Base-by-base conservation (phyloP, 2,329 filamentous ascomycete species). In the Ascosphaera acerosa region DNA sequence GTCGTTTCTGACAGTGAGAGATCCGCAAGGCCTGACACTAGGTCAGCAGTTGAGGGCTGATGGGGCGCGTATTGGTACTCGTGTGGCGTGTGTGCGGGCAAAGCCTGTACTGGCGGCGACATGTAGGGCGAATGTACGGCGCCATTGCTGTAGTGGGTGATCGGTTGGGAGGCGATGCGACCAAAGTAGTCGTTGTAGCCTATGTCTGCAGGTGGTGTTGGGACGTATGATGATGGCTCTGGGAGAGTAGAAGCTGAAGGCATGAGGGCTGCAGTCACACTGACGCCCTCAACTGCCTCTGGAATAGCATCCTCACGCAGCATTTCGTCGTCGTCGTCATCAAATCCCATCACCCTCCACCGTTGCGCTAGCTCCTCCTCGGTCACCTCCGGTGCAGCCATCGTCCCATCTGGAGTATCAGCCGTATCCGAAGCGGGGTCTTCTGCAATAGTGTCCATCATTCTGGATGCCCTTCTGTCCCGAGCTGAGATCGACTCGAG, bases 321-420 rank as follows among this genome's bases (percentile, higher is more conserved):
- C 40, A n/a, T n/a, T n/a, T n/a, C n/a, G n/a, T n/a, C n/a, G n/a
- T 64, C 45, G 36, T 80, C 69, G 38, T 82, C 74, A 30, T 76
- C 74, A 10, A 58, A 77, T 42, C 92, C 66, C 27, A 78, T 76
- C 29, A 76, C 74, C 38, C 78, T 67, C 77, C 84, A 91, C 40
- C 78, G 71, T 12, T 76, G 76, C 29, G 75, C 73, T 25, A 87
- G 50, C 43, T 84, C 76, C 26, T 71, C 64, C 4, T 63, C 52
- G 2, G 43, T 10, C 42, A 35, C 12, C 32, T 34, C 30, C 38
- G 35, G 32, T 5, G 26, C n/a, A 5, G 26, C 26, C 16, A 7
- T 14, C n/a, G 14, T 15, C 16, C 15, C 32, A 15, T 15, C 4
- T 3, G 12, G 12, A 17, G 22, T 27, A 29, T 33, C 19, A 7